Evolutionary conservation across 1,139 yeast genomes (phyloP).

Genomic region (Spathaspora sp.): DNA sequence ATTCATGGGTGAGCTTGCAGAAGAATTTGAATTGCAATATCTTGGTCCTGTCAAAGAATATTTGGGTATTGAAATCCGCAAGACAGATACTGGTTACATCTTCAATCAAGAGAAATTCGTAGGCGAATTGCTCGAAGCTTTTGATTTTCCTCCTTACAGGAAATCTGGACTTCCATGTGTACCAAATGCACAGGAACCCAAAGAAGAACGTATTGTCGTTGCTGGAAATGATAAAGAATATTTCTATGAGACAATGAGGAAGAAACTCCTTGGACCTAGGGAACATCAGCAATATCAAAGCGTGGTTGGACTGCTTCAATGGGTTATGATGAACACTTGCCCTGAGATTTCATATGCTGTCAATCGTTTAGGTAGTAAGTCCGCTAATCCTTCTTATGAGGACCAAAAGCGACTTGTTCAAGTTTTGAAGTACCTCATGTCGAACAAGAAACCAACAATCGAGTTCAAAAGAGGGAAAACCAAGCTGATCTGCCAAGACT

Average conservation of each 20-base stretch:
- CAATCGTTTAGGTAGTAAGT: neutral
- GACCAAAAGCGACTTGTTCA: conserved; percentile 1
- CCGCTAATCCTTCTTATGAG: neutral
- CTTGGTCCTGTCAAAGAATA: neutral
- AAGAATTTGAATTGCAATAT: neutral
- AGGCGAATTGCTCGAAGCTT: neutral
- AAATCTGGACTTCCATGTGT: neutral
- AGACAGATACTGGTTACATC: neutral
- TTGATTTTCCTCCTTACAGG: neutral
- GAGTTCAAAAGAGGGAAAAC: neutral
- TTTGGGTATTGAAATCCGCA: conserved; percentile 3
- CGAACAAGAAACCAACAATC: neutral
- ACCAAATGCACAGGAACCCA: neutral
- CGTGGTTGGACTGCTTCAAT: conserved; percentile 2
- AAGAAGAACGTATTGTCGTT: neutral
- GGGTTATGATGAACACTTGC: conserved; percentile 4
- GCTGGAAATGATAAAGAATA: neutral
- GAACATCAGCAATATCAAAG: conserved; percentile 3
- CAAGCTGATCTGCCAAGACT: neutral
- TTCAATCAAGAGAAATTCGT: neutral
- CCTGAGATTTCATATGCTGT: conserved; percentile 4
- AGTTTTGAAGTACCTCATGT: neutral
- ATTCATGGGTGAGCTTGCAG: neutral
- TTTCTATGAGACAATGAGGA: neutral
- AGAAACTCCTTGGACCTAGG: neutral